Conservation (phyloP, 768 basidiomycete species). For the Mycena epipterygia region DNA sequence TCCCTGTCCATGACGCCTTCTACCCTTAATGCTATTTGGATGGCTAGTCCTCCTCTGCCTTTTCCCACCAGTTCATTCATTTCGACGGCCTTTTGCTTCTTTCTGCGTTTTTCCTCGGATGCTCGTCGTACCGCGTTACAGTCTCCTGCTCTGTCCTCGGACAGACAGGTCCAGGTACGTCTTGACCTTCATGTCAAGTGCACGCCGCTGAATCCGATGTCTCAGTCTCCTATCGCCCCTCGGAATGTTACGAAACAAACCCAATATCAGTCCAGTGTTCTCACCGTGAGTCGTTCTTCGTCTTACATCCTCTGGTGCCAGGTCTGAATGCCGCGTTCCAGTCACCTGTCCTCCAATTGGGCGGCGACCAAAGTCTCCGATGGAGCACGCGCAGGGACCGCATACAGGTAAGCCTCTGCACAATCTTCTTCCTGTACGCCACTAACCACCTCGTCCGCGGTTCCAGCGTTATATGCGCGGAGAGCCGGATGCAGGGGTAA, state of each 20-base stretch:
- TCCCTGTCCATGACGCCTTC: too few relatives aligned
- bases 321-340: background rate
- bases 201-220: background rate
- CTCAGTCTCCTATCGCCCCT: background rate
- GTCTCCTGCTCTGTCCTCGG: background rate
- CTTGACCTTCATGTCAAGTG: background rate
- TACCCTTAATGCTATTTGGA: background rate
- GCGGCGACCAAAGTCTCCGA: conserved; percentile 2
- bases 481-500: too few relatives aligned
- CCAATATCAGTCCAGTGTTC: too few relatives aligned
- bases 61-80: background rate
- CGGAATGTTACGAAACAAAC: background rate
- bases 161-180: background rate
- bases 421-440: background rate
- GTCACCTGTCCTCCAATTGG: conserved; percentile 11
- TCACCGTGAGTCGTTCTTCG: background rate
- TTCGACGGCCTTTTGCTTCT: background rate
- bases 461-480: background rate
- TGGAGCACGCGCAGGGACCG: background rate
- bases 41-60: conserved; percentile 2
- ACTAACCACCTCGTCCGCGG: background rate
- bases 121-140: conserved; percentile 4
- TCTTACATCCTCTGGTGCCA: too few relatives aligned
- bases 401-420: background rate
- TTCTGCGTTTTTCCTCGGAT: background rate